These are phyloP conservation scores for Ophioceras dolichostomum DNA, from an alignment of 2,329 filamentous ascomycete species.

Conservation along the genomic window DNA sequence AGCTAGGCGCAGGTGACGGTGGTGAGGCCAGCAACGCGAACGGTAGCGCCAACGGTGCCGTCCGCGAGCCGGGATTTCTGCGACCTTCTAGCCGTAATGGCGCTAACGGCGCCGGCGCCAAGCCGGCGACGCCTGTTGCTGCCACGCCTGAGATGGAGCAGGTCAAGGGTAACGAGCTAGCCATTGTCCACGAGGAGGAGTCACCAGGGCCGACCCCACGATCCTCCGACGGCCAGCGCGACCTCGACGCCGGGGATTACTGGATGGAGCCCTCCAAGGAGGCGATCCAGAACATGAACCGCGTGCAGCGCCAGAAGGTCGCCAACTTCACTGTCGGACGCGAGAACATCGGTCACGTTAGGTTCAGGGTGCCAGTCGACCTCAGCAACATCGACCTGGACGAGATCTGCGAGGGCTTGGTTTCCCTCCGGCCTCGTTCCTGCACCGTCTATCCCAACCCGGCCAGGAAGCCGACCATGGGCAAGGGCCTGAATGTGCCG, in stretches of 20 bases:
- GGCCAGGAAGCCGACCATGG: constrained; percentile 67
- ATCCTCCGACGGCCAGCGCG: constrained; percentile 18
- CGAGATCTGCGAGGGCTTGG: constrained; percentile 64
- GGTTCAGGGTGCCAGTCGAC: constrained; percentile 74
- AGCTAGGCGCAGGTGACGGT: constrained; percentile 17
- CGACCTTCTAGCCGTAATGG: constrained; percentile 33
- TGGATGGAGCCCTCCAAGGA: constrained; percentile 72
- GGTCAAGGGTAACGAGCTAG: constrained; percentile 61
- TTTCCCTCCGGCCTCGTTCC: constrained; percentile 63
- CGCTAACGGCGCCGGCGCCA: constrained; percentile 29
- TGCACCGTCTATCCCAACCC: constrained; percentile 78
- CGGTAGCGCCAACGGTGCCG: constrained; percentile 38
- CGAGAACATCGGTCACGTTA: constrained; percentile 66
- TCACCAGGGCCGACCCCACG: constrained; percentile 13
- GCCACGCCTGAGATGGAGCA: constrained; percentile 51
- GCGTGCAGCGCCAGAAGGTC: constrained; percentile 64
- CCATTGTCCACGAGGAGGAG: constrained; percentile 66
- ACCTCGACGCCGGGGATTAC: constrained; percentile 49
- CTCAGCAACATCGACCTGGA: constrained; percentile 69
- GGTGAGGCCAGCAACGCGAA: constrained; percentile 22
- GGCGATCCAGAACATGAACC: constrained; percentile 68
- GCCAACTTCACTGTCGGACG: constrained; percentile 72
- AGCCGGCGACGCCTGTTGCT: constrained; percentile 17
- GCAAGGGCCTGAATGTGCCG: constrained; percentile 85
- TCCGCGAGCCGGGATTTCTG: constrained; percentile 47